phyloP scores from a whole-genome alignment of 345 rosid species.

The Euphorbia tirucalli region DNA sequence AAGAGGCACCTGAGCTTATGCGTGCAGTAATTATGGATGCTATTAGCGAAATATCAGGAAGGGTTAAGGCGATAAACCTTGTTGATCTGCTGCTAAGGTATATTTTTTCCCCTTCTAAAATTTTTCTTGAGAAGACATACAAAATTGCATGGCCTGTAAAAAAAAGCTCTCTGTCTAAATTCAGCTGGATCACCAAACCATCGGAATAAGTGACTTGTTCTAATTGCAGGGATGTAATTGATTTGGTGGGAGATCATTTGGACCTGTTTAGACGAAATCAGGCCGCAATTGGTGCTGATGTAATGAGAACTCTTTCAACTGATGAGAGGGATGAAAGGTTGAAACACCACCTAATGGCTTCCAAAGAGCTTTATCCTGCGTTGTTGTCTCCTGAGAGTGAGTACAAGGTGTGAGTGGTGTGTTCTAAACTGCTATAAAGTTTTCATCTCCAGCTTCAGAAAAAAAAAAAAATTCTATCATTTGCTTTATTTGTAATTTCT shows the following conservation, averaged over 20 bases:
- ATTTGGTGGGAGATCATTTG: slow-evolving; percentile 86
- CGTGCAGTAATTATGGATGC: slow-evolving; percentile 84
- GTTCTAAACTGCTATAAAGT: slow-evolving; percentile 24
- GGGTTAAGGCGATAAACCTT: slow-evolving; percentile 79
- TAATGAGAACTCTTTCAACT: slow-evolving; percentile 80
- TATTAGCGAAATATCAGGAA: slow-evolving; percentile 75
- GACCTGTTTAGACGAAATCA: slow-evolving; percentile 92
- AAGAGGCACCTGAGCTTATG: slow-evolving; percentile 82
- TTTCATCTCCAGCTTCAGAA: neutral
- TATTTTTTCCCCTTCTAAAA: neutral
- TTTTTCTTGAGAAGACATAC: neutral
- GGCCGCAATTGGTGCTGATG: slow-evolving; percentile 80
- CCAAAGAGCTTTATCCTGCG: slow-evolving; percentile 95
- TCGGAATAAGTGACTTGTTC: slow-evolving; percentile 18
- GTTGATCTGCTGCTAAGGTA: slow-evolving; percentile 88
- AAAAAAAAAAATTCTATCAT: neutral
- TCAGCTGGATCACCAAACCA: slow-evolving; percentile 7
- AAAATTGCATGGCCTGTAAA: neutral
- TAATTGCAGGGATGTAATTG: slow-evolving; percentile 84
- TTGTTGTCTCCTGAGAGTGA: slow-evolving; percentile 85
- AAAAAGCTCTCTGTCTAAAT: neutral
- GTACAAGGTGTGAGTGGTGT: slow-evolving; percentile 87
- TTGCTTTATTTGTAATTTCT: slow-evolving; percentile 14
- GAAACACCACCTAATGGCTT: slow-evolving; percentile 78
- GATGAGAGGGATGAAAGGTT: slow-evolving; percentile 93